Percentiles rank a stretch among this genome's conserved stretches.
Evolutionary conservation across 768 basidiomycete species (phyloP).

Genomic region (Lactarius deliciosus): DNA sequence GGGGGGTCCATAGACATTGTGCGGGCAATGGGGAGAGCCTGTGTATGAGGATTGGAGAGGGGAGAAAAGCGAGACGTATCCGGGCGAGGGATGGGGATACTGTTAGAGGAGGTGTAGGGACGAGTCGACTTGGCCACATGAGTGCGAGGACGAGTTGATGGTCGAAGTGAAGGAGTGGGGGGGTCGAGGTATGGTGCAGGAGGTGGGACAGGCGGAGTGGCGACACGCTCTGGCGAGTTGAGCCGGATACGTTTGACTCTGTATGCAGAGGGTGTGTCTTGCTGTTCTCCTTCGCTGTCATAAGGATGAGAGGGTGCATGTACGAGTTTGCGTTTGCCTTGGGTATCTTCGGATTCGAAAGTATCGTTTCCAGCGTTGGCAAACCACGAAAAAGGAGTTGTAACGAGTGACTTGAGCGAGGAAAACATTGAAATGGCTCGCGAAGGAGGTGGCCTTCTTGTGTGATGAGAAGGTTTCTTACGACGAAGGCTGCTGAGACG

Average conservation of each 20-base stretch:
- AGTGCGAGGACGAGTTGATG: constrained; percentile 13
- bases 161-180: constrained; percentile 25
- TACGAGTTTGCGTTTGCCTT: constrained; percentile 38
- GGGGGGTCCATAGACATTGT: constrained; percentile 75
- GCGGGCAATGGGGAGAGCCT: constrained; percentile 39
- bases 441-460: constrained; percentile 29
- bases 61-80: constrained; percentile 24
- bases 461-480: constrained; percentile 27
- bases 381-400: constrained; percentile 38
- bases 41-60: constrained; percentile 12
- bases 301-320: constrained; percentile 7
- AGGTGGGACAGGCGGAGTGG: neutral
- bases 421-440: constrained; percentile 37
- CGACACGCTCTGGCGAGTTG: constrained; percentile 18
- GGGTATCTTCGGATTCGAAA: constrained; percentile 34
- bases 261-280: constrained; percentile 11
- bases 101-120: constrained; percentile 22
- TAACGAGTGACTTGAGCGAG: constrained; percentile 38
- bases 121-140: constrained; percentile 14
- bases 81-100: constrained; percentile 28
- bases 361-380: constrained; percentile 27
- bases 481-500: constrained; percentile 23
- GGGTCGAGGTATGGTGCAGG: constrained; percentile 25
- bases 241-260: constrained; percentile 36
- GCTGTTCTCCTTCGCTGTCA: constrained; percentile 29